A percentile compares a stretch with the other conserved stretches of the same genome.
Evolutionary conservation across 805 yeast species (phyloP).

Genomic region (Spathaspora sp.): DNA sequence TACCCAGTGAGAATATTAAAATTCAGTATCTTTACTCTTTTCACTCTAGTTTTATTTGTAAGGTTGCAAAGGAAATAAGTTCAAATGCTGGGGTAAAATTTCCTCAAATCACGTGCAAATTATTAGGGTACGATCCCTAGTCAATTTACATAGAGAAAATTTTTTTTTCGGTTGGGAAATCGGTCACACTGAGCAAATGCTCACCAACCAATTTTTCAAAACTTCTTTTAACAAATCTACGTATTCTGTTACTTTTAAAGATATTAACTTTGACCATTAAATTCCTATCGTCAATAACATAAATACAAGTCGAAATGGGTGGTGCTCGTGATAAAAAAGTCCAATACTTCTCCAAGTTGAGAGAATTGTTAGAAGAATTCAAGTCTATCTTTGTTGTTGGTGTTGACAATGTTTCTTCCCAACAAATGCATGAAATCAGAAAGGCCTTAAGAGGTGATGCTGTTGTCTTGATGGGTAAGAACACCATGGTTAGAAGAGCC

Average conservation of each 20-base stretch:
- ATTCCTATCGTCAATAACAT: conserved; percentile 70
- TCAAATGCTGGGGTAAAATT: too few species aligned
- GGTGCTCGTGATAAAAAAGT: conserved; percentile 97
- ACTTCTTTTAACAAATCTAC: background rate
- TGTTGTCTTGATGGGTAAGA: conserved; percentile 98
- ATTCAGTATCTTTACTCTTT: too few species aligned
- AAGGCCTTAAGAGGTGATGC: conserved; percentile 92
- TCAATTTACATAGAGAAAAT: background rate
- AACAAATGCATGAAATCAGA: conserved; percentile 99
- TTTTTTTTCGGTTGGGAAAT: background rate
- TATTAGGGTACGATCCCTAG: background rate
- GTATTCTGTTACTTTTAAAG: background rate
- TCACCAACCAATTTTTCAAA: background rate
- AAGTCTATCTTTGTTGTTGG: conserved; percentile 98
- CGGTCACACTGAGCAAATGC: background rate
- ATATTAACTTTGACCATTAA: conserved; percentile 52
- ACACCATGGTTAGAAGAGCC: conserved; percentile 99
- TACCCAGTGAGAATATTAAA: too few species aligned
- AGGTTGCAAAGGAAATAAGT: too few species aligned
- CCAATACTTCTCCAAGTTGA: conserved; percentile 93
- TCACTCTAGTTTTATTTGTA: too few species aligned
- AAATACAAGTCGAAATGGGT: conserved; percentile 93
- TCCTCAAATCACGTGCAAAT: background rate
- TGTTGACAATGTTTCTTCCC: conserved; percentile 99
- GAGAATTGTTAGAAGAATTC: conserved; percentile 93